Evolutionary conservation across 2,329 filamentous ascomycete species (phyloP), one percentile per base, ranked within the genome.

Genomic region (Gnomoniopsis smithogilvyi): DNA sequence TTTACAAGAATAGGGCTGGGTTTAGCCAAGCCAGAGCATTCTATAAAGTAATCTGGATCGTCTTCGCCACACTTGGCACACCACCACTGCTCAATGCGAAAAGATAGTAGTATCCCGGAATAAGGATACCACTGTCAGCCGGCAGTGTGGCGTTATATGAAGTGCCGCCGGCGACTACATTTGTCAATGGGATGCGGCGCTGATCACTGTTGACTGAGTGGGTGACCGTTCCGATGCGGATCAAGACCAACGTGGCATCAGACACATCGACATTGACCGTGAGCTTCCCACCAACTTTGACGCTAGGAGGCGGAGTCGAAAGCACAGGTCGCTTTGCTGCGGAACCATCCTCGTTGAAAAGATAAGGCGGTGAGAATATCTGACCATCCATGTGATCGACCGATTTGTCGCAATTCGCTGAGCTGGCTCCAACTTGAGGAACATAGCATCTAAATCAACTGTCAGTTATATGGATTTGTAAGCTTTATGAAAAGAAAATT

Each of bases 191-290:
- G 51, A 86, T 73, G 10, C 82, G 76, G 22, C 83, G 69, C 70
- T 85, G 82, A 67, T 86, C 83, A 0, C 78, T 85, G 64, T 86
- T 82, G 51, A 85, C 75, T 1, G 80, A 77, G 66, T 85, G 82
- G 0, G 83, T 86, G 3, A 72, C 71, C 3, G 73, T 76, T 1
- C 80, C 77, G 49, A 77, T 74, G 6, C 83, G 73, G 30, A 86
- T 67, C 15, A 85, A 66, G 0, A 76, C 72, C 43, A 76, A 76
- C 2, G 66, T 67, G 36, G 70, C 15, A 1, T 67, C 60, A 3
- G 67, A 61, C 7, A 54, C 49, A 12, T 66, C 61, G 1, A 69
- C 70, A 3, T 54, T 62, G 1, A 74, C 72, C 0, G 61, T 68
- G 14, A 78, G 64, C 30, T 65, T 67, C 2, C 58, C 68, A 10